Evolutionary conservation across 1,139 yeast species (phyloP).

Genomic region (Diutina catenulata): DNA sequence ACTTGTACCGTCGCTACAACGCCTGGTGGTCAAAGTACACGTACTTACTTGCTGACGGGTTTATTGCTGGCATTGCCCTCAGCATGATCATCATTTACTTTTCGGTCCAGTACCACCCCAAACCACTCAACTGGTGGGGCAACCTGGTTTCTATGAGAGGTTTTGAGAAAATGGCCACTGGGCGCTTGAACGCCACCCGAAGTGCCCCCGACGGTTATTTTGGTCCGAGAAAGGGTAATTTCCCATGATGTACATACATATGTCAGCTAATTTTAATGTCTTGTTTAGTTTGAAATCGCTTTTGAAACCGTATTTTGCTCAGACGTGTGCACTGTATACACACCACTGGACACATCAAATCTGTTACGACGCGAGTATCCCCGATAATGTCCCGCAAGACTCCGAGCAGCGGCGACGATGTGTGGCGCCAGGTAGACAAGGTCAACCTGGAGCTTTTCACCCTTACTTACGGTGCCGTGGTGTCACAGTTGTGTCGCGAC

Average conservation of each 20-base stretch:
- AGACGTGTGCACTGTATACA: too few relatives aligned
- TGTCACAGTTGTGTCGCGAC: conserved; percentile 85
- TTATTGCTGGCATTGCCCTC: conserved; percentile 3
- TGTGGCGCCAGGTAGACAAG: conserved; percentile 2
- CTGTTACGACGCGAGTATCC: too few relatives aligned
- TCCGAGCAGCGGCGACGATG: conserved; percentile 1
- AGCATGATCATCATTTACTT: background rate
- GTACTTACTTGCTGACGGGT: background rate
- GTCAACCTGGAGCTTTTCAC: conserved; percentile 80
- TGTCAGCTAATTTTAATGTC: too few relatives aligned
- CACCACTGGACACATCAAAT: too few relatives aligned
- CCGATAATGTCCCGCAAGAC: conserved; percentile 4
- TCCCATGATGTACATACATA: too few relatives aligned
- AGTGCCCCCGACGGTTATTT: conserved; percentile 1
- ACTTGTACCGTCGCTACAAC: background rate
- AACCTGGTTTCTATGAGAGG: background rate
- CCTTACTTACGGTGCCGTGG: conserved; percentile 87
- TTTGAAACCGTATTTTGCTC: too few relatives aligned
- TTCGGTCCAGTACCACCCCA: background rate
- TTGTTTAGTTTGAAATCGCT: too few relatives aligned
- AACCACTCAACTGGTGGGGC: conserved; percentile 3
- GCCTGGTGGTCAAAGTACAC: background rate
- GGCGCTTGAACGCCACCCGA: background rate
- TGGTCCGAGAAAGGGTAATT: conserved; percentile 3
- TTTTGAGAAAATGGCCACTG: background rate